phyloP scores from a whole-genome alignment of 108 stramenopile genomes.

The Skeletonema grethae region DNA sequence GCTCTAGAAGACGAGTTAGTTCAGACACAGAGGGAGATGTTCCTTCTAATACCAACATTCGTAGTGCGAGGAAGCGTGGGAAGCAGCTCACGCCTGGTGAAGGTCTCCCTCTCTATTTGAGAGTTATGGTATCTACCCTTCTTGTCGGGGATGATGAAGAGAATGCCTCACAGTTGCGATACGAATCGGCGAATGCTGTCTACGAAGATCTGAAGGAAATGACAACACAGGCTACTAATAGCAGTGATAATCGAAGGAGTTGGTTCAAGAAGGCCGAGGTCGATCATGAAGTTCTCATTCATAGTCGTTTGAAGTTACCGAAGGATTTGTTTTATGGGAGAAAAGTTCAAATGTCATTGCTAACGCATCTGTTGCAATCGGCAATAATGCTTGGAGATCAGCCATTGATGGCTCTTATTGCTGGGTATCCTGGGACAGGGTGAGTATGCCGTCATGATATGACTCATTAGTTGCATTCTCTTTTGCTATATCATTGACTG shows the following conservation, averaged over 20 bases:
- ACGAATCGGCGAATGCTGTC: conserved; percentile 24
- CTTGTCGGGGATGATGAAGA: not conserved
- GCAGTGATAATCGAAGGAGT: not conserved
- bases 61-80: conserved; percentile 5
- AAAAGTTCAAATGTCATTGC: conserved; percentile 29
- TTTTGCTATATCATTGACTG: not conserved
- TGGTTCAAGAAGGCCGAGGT: conserved; percentile 3
- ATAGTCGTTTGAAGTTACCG: conserved; percentile 7
- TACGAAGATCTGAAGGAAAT: conserved; percentile 30
- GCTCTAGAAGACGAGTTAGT: no score
- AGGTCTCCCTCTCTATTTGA: conserved; percentile 29
- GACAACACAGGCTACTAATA: not conserved
- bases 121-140: conserved; percentile 25
- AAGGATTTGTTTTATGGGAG: conserved; percentile 31
- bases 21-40: not conserved
- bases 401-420: conserved; percentile 28
- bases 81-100: conserved; percentile 11
- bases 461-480: no score
- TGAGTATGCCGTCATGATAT: not conserved
- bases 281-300: not conserved
- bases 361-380: conserved; percentile 23
- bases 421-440: conserved; percentile 41
- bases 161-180: conserved; percentile 9
- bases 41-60: not conserved
- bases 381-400: conserved; percentile 16